These are phyloP conservation scores for Thelonectria discophora DNA, from an alignment of 2,329 filamentous ascomycete species.

Conservation along the genomic window DNA sequence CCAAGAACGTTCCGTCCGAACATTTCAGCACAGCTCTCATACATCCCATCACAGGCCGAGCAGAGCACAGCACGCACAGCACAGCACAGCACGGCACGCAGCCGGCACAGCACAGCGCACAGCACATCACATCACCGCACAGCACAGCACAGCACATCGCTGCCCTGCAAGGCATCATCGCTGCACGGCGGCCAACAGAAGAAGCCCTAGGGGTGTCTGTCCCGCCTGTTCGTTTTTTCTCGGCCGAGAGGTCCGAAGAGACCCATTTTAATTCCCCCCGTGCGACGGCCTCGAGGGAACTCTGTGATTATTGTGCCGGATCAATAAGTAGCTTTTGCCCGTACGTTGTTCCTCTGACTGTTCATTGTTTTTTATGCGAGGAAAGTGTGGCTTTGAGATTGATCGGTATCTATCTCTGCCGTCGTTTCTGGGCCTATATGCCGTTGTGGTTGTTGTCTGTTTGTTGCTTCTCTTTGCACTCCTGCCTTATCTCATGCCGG, in stretches of 20 bases:
- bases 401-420: not conserved
- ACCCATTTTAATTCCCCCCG: conserved; percentile 1
- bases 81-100: not conserved
- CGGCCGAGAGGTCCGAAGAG: not conserved
- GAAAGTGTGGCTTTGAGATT: not conserved
- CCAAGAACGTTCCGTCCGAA: conserved; percentile 47
- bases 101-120: conserved; percentile 3
- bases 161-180: too few species aligned
- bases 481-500: not conserved
- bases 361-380: not conserved
- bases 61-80: conserved; percentile 22
- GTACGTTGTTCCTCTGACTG: not conserved
- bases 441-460: not conserved
- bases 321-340: not conserved
- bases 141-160: not conserved
- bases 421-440: not conserved
- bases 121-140: conserved; percentile 15
- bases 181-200: conserved; percentile 7
- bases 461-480: not conserved
- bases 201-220: not conserved
- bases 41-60: conserved; percentile 39
- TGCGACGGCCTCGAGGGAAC: too few species aligned
- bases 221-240: conserved; percentile 9
- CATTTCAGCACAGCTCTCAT: conserved; percentile 54
- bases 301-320: too few species aligned